Percentiles rank a stretch among this genome's conserved stretches.
These are phyloP conservation scores for Xylaria castorea DNA, from an alignment of 495 filamentous ascomycete genomes.

Conservation along the genomic window DNA sequence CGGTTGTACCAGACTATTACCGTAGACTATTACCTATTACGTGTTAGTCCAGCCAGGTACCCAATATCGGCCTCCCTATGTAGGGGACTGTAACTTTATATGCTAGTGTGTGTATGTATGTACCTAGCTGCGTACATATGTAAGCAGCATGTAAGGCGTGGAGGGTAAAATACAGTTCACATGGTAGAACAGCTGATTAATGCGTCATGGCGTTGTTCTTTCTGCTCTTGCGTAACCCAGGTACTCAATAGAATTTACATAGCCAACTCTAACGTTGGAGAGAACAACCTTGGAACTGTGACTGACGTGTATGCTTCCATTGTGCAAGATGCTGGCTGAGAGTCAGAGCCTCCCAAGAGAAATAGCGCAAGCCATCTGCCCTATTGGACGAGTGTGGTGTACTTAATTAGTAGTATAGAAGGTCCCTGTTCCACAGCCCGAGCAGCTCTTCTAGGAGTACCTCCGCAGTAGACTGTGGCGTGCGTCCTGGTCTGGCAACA, in stretches of 20 bases:
- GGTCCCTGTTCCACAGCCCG: constrained; percentile 1
- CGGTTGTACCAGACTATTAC: neutral
- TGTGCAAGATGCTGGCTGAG: constrained; percentile 1
- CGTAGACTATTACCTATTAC: constrained; percentile 9
- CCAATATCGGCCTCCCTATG: constrained; percentile 9
- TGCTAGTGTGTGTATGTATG: neutral
- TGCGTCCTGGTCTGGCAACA: constrained; percentile 17
- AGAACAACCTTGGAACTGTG: neutral
- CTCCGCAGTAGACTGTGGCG: constrained; percentile 14
- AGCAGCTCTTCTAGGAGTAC: constrained; percentile 17
- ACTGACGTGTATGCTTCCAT: constrained; percentile 3
- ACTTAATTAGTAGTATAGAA: neutral
- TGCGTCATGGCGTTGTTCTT: neutral
- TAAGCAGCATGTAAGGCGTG: constrained; percentile 9
- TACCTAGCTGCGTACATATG: constrained; percentile 6
- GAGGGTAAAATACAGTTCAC: neutral
- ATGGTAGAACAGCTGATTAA: constrained; percentile 15
- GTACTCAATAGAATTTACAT: neutral
- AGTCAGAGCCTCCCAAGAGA: constrained; percentile 16
- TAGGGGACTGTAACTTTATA: too few species aligned
- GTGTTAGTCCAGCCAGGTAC: neutral
- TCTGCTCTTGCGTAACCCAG: neutral
- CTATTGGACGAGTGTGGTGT: constrained; percentile 12
- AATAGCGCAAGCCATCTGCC: constrained; percentile 24
- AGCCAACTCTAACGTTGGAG: neutral